phyloP scores from a whole-genome alignment of 2,329 filamentous ascomycete genomes.

The Pleurostoma richardsiae region DNA sequence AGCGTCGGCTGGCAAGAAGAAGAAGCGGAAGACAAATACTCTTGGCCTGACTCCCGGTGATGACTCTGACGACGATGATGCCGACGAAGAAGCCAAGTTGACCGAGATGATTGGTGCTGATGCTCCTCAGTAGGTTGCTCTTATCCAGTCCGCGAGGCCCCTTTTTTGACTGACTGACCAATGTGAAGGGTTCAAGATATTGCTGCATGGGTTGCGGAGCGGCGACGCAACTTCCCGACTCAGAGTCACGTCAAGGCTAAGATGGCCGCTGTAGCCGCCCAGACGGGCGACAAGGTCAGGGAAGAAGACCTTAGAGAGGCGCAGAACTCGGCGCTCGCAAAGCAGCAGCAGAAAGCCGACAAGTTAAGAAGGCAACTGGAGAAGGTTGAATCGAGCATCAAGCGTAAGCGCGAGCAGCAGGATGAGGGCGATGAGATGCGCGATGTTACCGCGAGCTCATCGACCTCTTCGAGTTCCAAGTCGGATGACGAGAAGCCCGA shows the following conservation, averaged over 20 bases:
- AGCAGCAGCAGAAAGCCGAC: slow-evolving; percentile 50
- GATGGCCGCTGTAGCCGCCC: slow-evolving; percentile 41
- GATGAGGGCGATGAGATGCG: slow-evolving; percentile 65
- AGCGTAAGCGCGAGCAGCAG: slow-evolving; percentile 63
- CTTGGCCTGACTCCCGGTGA: slow-evolving; percentile 66
- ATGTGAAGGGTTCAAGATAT: slow-evolving; percentile 59
- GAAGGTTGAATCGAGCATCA: slow-evolving; percentile 66
- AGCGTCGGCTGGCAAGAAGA: slow-evolving; percentile 53
- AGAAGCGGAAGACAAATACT: slow-evolving; percentile 67
- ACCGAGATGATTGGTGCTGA: slow-evolving; percentile 51
- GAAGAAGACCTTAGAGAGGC: slow-evolving; percentile 46
- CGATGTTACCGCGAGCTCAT: slow-evolving; percentile 33
- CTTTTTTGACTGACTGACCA: slow-evolving; percentile 7
- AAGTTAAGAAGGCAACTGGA: slow-evolving; percentile 60
- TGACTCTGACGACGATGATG: slow-evolving; percentile 61
- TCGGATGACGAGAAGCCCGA: slow-evolving; percentile 58
- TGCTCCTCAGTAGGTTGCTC: slow-evolving; percentile 44
- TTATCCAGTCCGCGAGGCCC: slow-evolving; percentile 3
- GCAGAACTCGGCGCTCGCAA: slow-evolving; percentile 44
- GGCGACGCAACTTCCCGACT: slow-evolving; percentile 77
- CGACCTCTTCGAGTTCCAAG: slow-evolving; percentile 29
- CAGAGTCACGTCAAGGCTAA: slow-evolving; percentile 62
- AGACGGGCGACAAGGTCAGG: slow-evolving; percentile 50
- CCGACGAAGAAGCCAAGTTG: slow-evolving; percentile 63
- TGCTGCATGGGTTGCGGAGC: slow-evolving; percentile 73